A percentile compares a stretch with the other conserved stretches of the same genome.
Conservation (phyloP, 441 rosid genomes). For the Populus hybrid region DNA sequence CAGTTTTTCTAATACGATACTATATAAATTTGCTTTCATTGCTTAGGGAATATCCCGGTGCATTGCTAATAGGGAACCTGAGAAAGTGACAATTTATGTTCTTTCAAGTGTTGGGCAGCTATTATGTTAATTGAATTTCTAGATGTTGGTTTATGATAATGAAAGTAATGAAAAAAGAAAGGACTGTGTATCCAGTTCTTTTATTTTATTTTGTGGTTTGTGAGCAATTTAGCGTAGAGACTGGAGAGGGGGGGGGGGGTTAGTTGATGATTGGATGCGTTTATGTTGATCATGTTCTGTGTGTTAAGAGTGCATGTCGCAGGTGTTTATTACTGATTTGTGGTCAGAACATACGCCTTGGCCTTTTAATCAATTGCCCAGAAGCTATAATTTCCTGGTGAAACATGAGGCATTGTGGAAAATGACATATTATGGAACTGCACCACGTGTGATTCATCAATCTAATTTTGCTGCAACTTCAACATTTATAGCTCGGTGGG, state of each 20-base stretch:
- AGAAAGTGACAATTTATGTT: background rate
- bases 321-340: conserved; percentile 93
- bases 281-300: conserved; percentile 16
- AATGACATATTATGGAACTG: conserved; percentile 85
- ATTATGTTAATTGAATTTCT: background rate
- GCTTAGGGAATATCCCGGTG: background rate
- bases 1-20: conserved; percentile 22
- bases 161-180: background rate
- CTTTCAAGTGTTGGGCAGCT: background rate
- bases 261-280: conserved; percentile 10
- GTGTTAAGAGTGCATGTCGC: conserved; percentile 47
- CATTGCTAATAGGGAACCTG: background rate
- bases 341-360: conserved; percentile 98
- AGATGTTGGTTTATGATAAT: background rate
- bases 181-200: background rate
- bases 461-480: conserved; percentile 97
- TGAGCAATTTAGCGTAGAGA: background rate
- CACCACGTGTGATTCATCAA: conserved; percentile 85
- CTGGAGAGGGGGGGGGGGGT: background rate
- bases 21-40: conserved; percentile 1
- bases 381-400: conserved; percentile 90
- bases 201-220: background rate
- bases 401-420: conserved; percentile 91
- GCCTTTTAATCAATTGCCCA: conserved; percentile 97
- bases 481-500: conserved; percentile 89